Evolutionary conservation across 306 rosid genomes (phyloP).

Genomic region (Quercus wislizeni): DNA sequence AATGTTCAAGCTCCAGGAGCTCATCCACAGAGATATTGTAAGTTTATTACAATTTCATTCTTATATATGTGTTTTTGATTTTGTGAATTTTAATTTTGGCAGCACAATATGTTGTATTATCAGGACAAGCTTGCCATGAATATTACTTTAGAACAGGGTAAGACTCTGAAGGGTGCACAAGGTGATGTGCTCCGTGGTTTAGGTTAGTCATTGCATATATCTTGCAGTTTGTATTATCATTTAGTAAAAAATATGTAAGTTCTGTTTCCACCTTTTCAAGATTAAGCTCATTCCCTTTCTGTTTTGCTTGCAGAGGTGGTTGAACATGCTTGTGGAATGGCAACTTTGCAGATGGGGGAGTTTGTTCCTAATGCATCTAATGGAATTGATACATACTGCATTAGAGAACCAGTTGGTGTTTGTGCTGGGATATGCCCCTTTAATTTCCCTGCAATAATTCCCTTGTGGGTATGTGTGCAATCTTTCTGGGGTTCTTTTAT

Average conservation of each 20-base stretch:
- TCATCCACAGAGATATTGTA: constrained; percentile 69
- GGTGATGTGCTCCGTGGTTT: constrained; percentile 65
- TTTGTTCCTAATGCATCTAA: constrained; percentile 58
- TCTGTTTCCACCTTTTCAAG: constrained; percentile 1
- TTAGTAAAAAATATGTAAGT: not conserved
- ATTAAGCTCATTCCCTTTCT: constrained; percentile 6
- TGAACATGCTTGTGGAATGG: constrained; percentile 73
- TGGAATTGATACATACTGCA: constrained; percentile 68
- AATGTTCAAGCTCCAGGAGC: constrained; percentile 73
- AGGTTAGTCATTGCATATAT: constrained; percentile 48
- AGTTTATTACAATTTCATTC: constrained; percentile 21
- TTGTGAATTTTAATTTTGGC: constrained; percentile 8
- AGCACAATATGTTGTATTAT: constrained; percentile 18
- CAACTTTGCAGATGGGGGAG: constrained; percentile 66
- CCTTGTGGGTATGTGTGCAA: constrained; percentile 65
- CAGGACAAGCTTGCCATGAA: constrained; percentile 67
- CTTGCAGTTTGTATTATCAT: constrained; percentile 18
- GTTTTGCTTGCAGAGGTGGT: constrained; percentile 56
- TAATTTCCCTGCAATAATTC: constrained; percentile 56
- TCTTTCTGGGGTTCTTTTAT: not conserved
- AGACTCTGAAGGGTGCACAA: constrained; percentile 57
- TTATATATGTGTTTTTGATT: not conserved
- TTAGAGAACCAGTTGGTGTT: constrained; percentile 82
- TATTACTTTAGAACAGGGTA: constrained; percentile 62
- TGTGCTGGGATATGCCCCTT: constrained; percentile 80